These are phyloP conservation scores for Akanthomyces uredinophilus DNA, from an alignment of 2,329 filamentous ascomycete genomes.

Conservation along the genomic window DNA sequence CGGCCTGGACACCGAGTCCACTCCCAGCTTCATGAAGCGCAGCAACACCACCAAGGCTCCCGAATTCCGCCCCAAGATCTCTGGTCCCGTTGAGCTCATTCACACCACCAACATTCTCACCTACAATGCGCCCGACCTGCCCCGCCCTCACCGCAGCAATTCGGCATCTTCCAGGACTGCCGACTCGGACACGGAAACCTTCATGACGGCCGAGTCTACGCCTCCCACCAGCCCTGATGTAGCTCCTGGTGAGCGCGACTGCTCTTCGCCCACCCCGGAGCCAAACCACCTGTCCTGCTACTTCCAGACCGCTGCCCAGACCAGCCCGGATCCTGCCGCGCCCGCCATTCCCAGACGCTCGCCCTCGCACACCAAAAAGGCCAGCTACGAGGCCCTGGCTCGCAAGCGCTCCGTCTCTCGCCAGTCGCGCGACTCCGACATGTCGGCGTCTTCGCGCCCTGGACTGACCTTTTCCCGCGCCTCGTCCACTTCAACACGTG, in stretches of 20 bases:
- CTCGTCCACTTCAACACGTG: conserved; percentile 50
- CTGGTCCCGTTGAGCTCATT: conserved; percentile 76
- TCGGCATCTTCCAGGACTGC: conserved; percentile 52
- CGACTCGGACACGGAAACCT: conserved; percentile 64
- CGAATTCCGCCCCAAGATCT: conserved; percentile 67
- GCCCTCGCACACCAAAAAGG: conserved; percentile 83
- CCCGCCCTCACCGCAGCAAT: conserved; percentile 44
- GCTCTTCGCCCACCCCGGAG: conserved; percentile 52
- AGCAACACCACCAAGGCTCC: conserved; percentile 46
- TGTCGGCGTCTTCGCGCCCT: conserved; percentile 51
- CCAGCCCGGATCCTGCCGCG: conserved; percentile 42
- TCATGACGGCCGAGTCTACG: conserved; percentile 43
- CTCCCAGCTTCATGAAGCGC: conserved; percentile 32
- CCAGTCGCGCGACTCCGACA: conserved; percentile 49
- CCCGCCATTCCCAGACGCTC: conserved; percentile 73
- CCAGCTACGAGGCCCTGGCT: conserved; percentile 67
- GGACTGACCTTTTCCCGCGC: conserved; percentile 54
- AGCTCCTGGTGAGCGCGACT: conserved; percentile 44
- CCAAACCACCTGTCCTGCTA: conserved; percentile 66
- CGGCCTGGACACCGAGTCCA: conserved; percentile 43
- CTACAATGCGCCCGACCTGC: conserved; percentile 86
- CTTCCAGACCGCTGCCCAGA: conserved; percentile 47
- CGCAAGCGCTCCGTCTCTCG: conserved; percentile 59
- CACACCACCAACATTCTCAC: conserved; percentile 96
- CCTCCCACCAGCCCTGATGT: conserved; percentile 66